Evolutionary conservation across 1,139 yeast species (phyloP).

Genomic region (Taphrina populina): DNA sequence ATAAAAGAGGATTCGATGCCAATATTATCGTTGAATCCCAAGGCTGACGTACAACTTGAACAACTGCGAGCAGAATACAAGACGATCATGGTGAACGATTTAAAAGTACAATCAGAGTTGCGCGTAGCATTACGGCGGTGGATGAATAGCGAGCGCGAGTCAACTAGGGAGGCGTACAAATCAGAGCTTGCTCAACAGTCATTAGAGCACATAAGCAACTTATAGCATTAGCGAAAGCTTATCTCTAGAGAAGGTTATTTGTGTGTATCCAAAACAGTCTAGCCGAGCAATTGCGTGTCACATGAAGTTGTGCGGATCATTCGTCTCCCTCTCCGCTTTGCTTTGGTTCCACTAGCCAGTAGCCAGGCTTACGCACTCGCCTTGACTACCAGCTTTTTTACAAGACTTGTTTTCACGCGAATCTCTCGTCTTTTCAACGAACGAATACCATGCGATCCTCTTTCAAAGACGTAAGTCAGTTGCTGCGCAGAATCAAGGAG

Average conservation of each 20-base stretch:
- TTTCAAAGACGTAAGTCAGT: constrained; percentile 29
- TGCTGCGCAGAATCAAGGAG: constrained; percentile 4
- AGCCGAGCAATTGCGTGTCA: no score
- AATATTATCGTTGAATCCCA: constrained; percentile 3
- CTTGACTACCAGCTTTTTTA: no score
- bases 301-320: no score
- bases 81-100: not conserved
- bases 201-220: not conserved
- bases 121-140: constrained; percentile 10
- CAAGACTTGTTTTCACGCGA: no score
- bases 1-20: constrained; percentile 3
- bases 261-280: no score
- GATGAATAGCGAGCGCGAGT: constrained; percentile 9
- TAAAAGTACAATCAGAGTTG: constrained; percentile 7
- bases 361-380: no score
- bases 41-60: constrained; percentile 13
- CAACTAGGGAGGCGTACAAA: constrained; percentile 21
- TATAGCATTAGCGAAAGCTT: not conserved
- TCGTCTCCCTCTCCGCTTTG: no score
- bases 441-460: constrained; percentile 17
- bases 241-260: no score
- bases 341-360: no score
- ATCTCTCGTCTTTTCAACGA: no score
- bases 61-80: constrained; percentile 3
- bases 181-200: constrained; percentile 21